Percentiles rank a stretch among this genome's conserved stretches.
These are phyloP conservation scores for Plasmodium gonderi DNA, from an alignment of 169 alveolate genomes.

Conservation along the genomic window DNA sequence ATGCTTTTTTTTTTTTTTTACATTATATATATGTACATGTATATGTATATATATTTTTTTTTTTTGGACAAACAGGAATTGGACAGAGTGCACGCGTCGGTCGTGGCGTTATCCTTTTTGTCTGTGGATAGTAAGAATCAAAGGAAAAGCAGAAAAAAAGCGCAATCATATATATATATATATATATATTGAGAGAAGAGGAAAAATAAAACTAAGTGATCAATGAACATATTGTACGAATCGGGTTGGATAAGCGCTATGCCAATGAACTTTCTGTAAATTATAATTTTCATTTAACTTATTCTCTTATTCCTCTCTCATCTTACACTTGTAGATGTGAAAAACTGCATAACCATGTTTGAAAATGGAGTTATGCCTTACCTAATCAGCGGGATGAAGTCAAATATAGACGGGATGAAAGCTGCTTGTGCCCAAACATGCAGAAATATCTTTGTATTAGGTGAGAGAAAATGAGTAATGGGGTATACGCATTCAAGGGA, in stretches of 20 bases:
- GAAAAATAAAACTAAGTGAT: not conserved
- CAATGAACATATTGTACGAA: not conserved
- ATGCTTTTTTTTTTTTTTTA: not conserved
- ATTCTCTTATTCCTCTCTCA: not conserved
- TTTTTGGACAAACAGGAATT: constrained; percentile 77
- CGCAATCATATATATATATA: not conserved
- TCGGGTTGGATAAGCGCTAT: not conserved
- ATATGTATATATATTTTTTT: too few species aligned
- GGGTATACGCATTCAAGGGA: not conserved
- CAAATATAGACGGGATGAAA: constrained; percentile 90
- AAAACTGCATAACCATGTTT: constrained; percentile 89
- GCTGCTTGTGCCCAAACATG: constrained; percentile 94
- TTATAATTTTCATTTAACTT: not conserved
- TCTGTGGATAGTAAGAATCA: constrained; percentile 87
- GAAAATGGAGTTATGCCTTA: constrained; percentile 90
- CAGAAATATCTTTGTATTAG: constrained; percentile 90
- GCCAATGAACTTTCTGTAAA: not conserved
- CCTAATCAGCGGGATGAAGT: constrained; percentile 89
- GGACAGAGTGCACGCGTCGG: constrained; percentile 93
- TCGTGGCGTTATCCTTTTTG: constrained; percentile 92
- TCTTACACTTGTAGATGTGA: constrained; percentile 76
- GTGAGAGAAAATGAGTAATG: constrained; percentile 43
- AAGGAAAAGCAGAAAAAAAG: not conserved
- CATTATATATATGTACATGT: too few species aligned
- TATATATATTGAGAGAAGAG: not conserved